Conservation (phyloP, 1,139 yeast genomes). For the Pichia sp. region DNA sequence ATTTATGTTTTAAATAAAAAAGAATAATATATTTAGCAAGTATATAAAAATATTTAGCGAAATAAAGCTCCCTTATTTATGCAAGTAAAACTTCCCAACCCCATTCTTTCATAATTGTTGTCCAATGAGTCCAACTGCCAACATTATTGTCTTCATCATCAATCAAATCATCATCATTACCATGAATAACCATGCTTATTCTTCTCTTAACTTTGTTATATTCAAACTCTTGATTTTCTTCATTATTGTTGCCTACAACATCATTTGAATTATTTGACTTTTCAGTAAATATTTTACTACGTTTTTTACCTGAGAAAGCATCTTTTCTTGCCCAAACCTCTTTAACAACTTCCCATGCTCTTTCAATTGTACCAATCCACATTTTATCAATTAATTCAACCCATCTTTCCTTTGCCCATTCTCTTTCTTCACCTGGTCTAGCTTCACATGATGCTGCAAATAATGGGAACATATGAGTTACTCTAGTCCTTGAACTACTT, state of each 20-base stretch:
- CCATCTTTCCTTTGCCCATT: slow-evolving; percentile 61
- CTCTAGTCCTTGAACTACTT: slow-evolving; percentile 47
- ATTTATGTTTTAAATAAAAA: no score
- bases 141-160: slow-evolving; percentile 34
- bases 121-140: slow-evolving; percentile 58
- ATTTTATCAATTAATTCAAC: slow-evolving; percentile 43
- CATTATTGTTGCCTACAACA: slow-evolving; percentile 19
- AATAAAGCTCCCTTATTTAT: slow-evolving; percentile 2
- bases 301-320: slow-evolving; percentile 28
- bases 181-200: slow-evolving; percentile 36
- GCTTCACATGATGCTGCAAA: slow-evolving; percentile 63
- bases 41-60: no score
- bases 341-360: slow-evolving; percentile 61
- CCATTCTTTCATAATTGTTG: slow-evolving; percentile 65
- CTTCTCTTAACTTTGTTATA: slow-evolving; percentile 21
- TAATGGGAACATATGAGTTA: slow-evolving; percentile 58
- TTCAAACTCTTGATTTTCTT: slow-evolving; percentile 19
- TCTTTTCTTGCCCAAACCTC: slow-evolving; percentile 66
- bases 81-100: slow-evolving; percentile 62
- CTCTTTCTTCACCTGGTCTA: slow-evolving; percentile 48
- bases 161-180: slow-evolving; percentile 35
- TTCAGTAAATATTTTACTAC: not conserved
- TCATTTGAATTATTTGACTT: slow-evolving; percentile 6
- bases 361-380: slow-evolving; percentile 61
- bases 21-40: no score